phyloP scores from a whole-genome alignment of 768 basidiomycete genomes.

The Serendipita sp. region DNA sequence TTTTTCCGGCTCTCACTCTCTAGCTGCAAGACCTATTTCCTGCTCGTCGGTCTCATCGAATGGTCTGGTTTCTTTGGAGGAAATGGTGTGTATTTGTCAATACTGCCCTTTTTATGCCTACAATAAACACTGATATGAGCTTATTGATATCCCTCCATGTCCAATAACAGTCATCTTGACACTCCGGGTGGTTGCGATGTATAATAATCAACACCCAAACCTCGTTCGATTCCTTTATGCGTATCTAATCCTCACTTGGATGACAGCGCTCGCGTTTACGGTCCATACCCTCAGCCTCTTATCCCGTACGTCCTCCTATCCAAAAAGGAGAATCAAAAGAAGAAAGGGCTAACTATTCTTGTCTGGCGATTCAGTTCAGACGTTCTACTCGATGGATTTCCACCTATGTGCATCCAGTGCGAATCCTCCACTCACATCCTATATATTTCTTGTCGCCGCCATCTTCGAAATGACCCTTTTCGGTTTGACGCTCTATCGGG shows the following conservation, averaged over 20 bases:
- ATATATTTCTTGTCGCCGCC: not conserved
- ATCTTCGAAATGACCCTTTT: not conserved
- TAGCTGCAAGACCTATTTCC: not conserved
- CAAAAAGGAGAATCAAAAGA: no score
- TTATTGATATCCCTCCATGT: not conserved
- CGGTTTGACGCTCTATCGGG: not conserved
- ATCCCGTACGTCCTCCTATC: no score
- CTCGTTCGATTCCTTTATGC: not conserved
- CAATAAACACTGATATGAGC: no score
- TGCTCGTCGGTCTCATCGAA: not conserved
- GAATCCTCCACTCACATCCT: not conserved
- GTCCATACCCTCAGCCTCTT: no score
- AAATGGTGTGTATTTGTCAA: not conserved
- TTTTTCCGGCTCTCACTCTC: no score
- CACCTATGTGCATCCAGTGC: not conserved
- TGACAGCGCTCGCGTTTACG: not conserved
- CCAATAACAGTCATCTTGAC: not conserved
- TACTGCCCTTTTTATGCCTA: no score
- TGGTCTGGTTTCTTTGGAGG: not conserved
- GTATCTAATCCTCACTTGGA: not conserved
- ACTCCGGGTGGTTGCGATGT: not conserved
- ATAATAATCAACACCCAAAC: not conserved
- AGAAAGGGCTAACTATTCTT: no score
- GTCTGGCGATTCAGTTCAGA: no score
- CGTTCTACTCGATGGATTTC: not conserved